A percentile compares a stretch with the other conserved stretches of the same genome.
phyloP scores from a whole-genome alignment of 2,329 filamentous ascomycete species.

The Neoscytalidium dimidiatum region DNA sequence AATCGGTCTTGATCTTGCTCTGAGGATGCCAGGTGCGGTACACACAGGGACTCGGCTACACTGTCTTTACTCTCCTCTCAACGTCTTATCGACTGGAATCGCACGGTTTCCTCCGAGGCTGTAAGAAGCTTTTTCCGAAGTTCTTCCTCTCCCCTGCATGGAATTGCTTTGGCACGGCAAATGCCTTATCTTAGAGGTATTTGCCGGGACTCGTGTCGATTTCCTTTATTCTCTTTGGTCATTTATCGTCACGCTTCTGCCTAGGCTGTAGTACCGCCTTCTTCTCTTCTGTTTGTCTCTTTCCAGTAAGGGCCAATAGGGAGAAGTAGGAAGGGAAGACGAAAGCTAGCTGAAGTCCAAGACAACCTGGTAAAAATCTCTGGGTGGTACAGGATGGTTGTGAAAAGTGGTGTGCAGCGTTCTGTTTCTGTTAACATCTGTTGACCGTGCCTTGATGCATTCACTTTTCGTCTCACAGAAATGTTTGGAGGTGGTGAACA shows the following conservation, averaged over 20 bases:
- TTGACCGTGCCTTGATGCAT: too few relatives aligned
- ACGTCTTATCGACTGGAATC: neutral
- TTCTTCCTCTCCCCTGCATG: neutral
- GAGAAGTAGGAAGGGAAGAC: neutral
- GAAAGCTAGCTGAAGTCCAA: neutral
- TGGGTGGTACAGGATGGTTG: too few relatives aligned
- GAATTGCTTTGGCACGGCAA: conserved; percentile 7
- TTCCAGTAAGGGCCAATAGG: neutral
- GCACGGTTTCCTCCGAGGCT: neutral
- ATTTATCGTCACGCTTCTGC: neutral
- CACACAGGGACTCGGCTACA: neutral
- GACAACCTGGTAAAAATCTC: too few relatives aligned
- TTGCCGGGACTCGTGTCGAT: conserved; percentile 16
- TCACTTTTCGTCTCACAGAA: neutral
- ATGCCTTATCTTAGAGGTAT: neutral
- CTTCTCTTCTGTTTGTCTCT: neutral
- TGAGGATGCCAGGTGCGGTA: neutral
- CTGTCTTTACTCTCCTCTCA: neutral
- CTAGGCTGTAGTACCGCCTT: neutral
- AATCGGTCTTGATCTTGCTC: neutral
- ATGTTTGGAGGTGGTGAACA: too few relatives aligned
- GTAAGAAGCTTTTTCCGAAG: neutral
- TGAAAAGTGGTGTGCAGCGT: too few relatives aligned
- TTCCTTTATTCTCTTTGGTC: neutral
- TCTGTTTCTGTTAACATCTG: too few relatives aligned